Evolutionary conservation across 768 basidiomycete genomes (phyloP).

Genomic region (Lactifluus hygrophoroides): DNA sequence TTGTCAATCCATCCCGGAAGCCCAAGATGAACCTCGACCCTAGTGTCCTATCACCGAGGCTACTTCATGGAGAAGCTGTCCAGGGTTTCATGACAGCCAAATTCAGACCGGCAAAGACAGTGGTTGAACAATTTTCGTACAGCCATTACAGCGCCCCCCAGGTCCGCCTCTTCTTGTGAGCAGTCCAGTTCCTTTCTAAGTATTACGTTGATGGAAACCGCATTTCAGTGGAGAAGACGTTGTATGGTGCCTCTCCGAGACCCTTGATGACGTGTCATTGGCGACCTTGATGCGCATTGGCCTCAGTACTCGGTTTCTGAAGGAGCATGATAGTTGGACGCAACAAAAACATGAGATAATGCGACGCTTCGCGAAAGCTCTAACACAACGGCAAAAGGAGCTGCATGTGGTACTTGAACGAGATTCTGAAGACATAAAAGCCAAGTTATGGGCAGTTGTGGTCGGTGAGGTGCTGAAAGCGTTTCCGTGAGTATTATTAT

Average conservation of each 20-base stretch:
- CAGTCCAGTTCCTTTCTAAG: no score
- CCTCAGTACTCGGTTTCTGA: neutral
- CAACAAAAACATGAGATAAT: neutral
- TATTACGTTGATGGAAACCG: neutral
- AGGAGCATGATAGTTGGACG: neutral
- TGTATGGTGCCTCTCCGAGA: constrained; percentile 5
- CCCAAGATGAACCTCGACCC: neutral
- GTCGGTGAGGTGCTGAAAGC: neutral
- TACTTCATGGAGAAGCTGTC: constrained; percentile 17
- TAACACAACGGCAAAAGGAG: neutral
- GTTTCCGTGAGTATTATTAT: neutral
- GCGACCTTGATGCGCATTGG: neutral
- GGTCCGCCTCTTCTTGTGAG: constrained; percentile 8
- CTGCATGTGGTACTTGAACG: neutral
- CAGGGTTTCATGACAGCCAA: constrained; percentile 20
- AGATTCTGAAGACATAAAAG: neutral
- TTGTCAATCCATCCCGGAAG: neutral
- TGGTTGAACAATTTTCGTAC: neutral
- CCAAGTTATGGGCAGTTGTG: neutral
- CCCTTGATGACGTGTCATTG: constrained; percentile 7
- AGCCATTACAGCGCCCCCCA: neutral
- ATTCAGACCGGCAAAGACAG: neutral
- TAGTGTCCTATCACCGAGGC: neutral
- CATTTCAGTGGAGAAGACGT: constrained; percentile 3
- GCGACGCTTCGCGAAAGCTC: neutral